These are phyloP conservation scores for Cruciata laevipes DNA, from an alignment of 257 asterid genomes.

Conservation along the genomic window DNA sequence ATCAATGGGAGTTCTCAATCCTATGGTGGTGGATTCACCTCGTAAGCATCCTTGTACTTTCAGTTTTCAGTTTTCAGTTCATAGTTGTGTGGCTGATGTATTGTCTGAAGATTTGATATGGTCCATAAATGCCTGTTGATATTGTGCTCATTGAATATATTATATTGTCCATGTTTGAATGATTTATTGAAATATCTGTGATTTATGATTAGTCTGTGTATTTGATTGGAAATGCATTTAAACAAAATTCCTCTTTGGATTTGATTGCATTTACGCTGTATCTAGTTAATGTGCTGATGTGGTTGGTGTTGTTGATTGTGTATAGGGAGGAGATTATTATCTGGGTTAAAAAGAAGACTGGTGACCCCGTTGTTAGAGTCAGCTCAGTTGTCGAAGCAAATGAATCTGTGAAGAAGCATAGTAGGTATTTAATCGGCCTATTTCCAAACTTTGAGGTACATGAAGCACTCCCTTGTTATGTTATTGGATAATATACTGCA, in stretches of 20 bases:
- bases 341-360: slow-evolving; percentile 92
- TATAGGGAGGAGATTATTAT: slow-evolving; percentile 81
- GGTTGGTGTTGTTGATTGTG: slow-evolving; percentile 2
- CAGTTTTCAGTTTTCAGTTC: slow-evolving; percentile 3
- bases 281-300: neutral
- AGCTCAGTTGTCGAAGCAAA: slow-evolving; percentile 53
- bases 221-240: neutral
- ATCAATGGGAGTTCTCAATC: slow-evolving; percentile 75
- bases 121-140: too few species aligned
- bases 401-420: slow-evolving; percentile 59
- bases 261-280: neutral
- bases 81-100: neutral
- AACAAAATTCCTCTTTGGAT: neutral
- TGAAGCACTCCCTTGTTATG: neutral
- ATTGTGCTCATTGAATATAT: neutral
- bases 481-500: neutral
- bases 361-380: slow-evolving; percentile 60
- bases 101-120: too few species aligned
- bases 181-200: neutral
- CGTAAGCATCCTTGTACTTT: slow-evolving; percentile 42
- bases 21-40: slow-evolving; percentile 82
- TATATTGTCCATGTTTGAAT: neutral
- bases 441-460: slow-evolving; percentile 74
- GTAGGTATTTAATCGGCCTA: slow-evolving; percentile 62
- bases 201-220: neutral